These are phyloP conservation scores for Penicillium sp. DNA, from an alignment of 2,329 filamentous ascomycete species.

Conservation along the genomic window DNA sequence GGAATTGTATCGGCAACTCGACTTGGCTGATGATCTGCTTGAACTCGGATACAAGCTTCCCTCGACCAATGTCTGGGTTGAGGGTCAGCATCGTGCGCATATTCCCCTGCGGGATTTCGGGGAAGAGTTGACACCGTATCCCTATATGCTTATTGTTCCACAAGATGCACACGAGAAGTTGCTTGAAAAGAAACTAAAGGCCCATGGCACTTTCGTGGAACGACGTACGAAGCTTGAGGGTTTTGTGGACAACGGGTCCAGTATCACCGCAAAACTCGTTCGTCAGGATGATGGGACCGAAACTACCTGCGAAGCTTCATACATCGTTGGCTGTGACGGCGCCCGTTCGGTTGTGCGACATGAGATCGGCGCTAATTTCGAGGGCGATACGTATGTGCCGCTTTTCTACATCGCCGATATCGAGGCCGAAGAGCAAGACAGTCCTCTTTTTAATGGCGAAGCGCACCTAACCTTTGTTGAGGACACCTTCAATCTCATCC, in stretches of 20 bases:
- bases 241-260: slow-evolving; percentile 22
- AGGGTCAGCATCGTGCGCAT: slow-evolving; percentile 21
- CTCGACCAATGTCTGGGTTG: slow-evolving; percentile 40
- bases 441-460: slow-evolving; percentile 31
- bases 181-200: slow-evolving; percentile 27
- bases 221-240: slow-evolving; percentile 26
- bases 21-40: slow-evolving; percentile 38
- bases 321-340: slow-evolving; percentile 55
- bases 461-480: slow-evolving; percentile 34
- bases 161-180: slow-evolving; percentile 32
- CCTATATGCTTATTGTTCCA: slow-evolving; percentile 27
- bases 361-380: slow-evolving; percentile 39
- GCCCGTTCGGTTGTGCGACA: slow-evolving; percentile 51
- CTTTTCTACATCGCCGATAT: slow-evolving; percentile 49
- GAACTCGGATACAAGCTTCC: slow-evolving; percentile 37
- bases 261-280: slow-evolving; percentile 25
- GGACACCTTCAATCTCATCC: slow-evolving; percentile 37
- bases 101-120: slow-evolving; percentile 27
- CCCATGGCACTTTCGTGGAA: slow-evolving; percentile 29
- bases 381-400: slow-evolving; percentile 45
- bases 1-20: slow-evolving; percentile 52
- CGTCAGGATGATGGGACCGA: slow-evolving; percentile 18
- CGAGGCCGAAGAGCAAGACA: slow-evolving; percentile 25
- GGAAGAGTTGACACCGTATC: slow-evolving; percentile 29
- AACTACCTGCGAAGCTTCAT: slow-evolving; percentile 36